Conservation (phyloP, 768 basidiomycete genomes). For the Tylopilus vinaceipallidus region DNA sequence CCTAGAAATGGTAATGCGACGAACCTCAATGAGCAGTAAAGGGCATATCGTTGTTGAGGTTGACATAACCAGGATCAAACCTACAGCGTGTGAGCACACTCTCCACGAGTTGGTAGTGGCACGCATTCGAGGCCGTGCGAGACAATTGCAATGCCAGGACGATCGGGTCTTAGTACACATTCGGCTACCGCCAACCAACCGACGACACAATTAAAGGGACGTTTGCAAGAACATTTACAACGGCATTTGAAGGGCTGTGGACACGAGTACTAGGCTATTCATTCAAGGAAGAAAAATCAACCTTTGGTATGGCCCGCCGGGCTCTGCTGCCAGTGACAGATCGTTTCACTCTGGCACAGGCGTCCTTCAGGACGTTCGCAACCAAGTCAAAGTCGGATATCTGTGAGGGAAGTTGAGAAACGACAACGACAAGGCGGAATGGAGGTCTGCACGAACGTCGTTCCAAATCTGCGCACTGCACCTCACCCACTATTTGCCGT, state of each 20-base stretch:
- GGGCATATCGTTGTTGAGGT: constrained; percentile 60
- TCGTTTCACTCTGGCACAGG: constrained; percentile 16
- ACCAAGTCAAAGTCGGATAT: constrained; percentile 32
- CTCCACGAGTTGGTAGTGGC: constrained; percentile 51
- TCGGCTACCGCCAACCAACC: no score
- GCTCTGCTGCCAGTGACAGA: neutral
- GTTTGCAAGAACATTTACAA: no score
- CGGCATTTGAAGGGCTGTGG: no score
- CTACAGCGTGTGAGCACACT: constrained; percentile 50
- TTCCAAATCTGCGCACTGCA: constrained; percentile 34
- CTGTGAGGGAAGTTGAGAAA: constrained; percentile 5
- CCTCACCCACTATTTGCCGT: constrained; percentile 32
- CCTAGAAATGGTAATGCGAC: constrained; percentile 35
- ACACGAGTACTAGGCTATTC: no score
- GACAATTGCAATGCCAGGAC: no score
- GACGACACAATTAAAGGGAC: no score
- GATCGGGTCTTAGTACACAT: no score
- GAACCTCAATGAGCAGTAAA: neutral
- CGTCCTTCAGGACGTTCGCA: constrained; percentile 28
- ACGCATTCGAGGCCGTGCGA: no score
- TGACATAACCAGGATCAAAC: constrained; percentile 57
- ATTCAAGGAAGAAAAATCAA: no score
- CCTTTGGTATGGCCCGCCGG: no score
- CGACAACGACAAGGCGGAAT: neutral
- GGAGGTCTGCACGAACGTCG: constrained; percentile 20